Evolutionary conservation across 208 protist species (phyloP), one percentile per base, ranked within the genome.

Genomic region (Spironucleus salmonicida): DNA sequence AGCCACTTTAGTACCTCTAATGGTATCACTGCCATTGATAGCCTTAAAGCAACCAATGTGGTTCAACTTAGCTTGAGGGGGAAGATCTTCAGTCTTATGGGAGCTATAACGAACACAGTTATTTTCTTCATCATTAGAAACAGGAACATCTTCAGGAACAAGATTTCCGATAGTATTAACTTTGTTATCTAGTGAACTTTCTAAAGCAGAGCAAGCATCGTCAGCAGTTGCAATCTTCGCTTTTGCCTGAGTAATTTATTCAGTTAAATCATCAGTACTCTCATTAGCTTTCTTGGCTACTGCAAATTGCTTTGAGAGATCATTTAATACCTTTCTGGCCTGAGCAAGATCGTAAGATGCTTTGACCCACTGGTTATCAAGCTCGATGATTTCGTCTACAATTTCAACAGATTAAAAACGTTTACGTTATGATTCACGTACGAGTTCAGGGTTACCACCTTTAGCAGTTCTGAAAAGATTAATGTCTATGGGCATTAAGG

Each of bases 1-100:
- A 15, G 92, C 86, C 78, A 97, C 92, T 34, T 78, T 77, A 0
- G 38, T 29, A 30, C 74, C 78, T 32, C 75, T 0, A 23, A 58
- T 30, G 49, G 30, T 58, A 57, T 81, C 75, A 53, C 40, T 71
- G 0, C 32, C 53, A 45, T 29, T 59, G 38, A 61, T 38, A 9
- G 11, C 62, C 26, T 58, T 7, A 9, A 81, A 32, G 26, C 77
- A 53, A 30, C 67, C 53, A 26, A 77, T 42, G 57, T 81, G 78
- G 45, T 64, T 76, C 15, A 74, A 29, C n/a, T n/a, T n/a, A n/a
- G n/a, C n/a, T n/a, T n/a, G n/a, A 29, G 1, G 15, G 30, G 13
- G 62, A 2, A 40, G 2, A n/a, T 59, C 15, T 35, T 4, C 45
- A 32, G 35, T 58, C 29, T 27, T 15, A 1, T 78, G 35, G 41